Base-by-base conservation (phyloP, 1,139 yeast species). In the Suhomyces bribrorum region DNA sequence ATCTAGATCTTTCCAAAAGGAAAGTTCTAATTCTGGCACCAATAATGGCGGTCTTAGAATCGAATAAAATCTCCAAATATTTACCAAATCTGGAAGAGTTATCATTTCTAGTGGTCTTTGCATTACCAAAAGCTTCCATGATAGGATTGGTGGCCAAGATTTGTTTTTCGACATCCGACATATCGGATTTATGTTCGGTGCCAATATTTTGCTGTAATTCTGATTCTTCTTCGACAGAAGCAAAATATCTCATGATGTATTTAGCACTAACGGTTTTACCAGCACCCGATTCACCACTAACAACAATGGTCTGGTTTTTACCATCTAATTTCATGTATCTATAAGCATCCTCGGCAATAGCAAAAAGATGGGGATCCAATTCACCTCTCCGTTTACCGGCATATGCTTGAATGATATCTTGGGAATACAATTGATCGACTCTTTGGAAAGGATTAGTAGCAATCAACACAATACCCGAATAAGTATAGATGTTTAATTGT, bases 101-200 rank as follows among this genome's bases (percentile, higher is more conserved):
- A 64, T 92, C 97, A 60, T 92, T 92, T 69, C 98, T 81, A 3
- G 96, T 89, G 4, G 98, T 92, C 62, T 92, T 92, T 11, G 98
- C 97, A 61, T 92, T 92, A 74, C 98, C 98, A 62, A 92, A 92
- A 1, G 97, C 95, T 66, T 92, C 98, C 94, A 92, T 89, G 52
- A 92, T 92, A 5, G 98, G 98, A 60, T 92, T 92, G 1, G 98
- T 92, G 13, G 98, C 98, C 57, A 92, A 74, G 41, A 92, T 94
- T 66, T 87, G 96, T 58, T 87, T 85, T 65, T 92, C 98, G 22
- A 94, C 94, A 44, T 85, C 86, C 31, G 95, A 84, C 84, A 92
- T 83, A 50, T 88, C 94, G 34, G 82, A 77, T 44, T 69, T 69
- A 53, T 75, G 76, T 38, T 66, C 69, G 33, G 74, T 69, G 12